phyloP scores from a whole-genome alignment of 2,329 filamentous ascomycete genomes.

The Gnomoniopsis smithogilvyi region DNA sequence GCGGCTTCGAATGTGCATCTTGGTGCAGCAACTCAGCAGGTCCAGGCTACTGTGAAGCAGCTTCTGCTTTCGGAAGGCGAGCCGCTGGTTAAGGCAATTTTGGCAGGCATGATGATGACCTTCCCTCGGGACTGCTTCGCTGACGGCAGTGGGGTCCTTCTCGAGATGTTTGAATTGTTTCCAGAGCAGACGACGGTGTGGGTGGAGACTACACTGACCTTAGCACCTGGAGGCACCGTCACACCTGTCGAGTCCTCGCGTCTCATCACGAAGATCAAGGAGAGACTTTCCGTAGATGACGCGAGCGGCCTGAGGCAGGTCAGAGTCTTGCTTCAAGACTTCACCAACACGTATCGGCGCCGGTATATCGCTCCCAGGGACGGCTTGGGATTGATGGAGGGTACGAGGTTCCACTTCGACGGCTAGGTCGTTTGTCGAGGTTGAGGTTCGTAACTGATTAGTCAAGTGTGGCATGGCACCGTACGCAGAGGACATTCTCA shows the following conservation, averaged over 20 bases:
- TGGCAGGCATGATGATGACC: conserved; percentile 99
- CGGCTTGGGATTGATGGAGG: conserved; percentile 82
- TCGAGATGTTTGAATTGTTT: conserved; percentile 83
- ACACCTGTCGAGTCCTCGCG: conserved; percentile 76
- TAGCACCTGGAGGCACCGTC: conserved; percentile 80
- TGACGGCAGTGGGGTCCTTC: conserved; percentile 88
- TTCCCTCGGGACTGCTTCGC: conserved; percentile 95
- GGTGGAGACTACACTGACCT: conserved; percentile 78
- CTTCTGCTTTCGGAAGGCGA: conserved; percentile 71
- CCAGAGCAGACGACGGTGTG: conserved; percentile 76
- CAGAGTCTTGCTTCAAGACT: conserved; percentile 84
- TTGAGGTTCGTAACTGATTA: neutral
- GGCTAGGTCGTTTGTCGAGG: conserved; percentile 35
- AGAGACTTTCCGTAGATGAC: conserved; percentile 67
- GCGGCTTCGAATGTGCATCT: conserved; percentile 58
- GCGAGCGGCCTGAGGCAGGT: conserved; percentile 67
- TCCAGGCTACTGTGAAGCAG: conserved; percentile 70
- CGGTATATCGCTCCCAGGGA: conserved; percentile 94
- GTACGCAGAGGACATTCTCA: neutral
- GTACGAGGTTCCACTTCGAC: conserved; percentile 79
- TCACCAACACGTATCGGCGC: conserved; percentile 90
- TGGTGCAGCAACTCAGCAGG: conserved; percentile 61
- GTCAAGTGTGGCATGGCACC: neutral
- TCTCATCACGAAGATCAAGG: conserved; percentile 75
- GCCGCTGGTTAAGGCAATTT: conserved; percentile 77